Evolutionary conservation across 2,329 filamentous ascomycete genomes (phyloP), one percentile per base, ranked within the genome.

Genomic region (Fusarium vanettenii): DNA sequence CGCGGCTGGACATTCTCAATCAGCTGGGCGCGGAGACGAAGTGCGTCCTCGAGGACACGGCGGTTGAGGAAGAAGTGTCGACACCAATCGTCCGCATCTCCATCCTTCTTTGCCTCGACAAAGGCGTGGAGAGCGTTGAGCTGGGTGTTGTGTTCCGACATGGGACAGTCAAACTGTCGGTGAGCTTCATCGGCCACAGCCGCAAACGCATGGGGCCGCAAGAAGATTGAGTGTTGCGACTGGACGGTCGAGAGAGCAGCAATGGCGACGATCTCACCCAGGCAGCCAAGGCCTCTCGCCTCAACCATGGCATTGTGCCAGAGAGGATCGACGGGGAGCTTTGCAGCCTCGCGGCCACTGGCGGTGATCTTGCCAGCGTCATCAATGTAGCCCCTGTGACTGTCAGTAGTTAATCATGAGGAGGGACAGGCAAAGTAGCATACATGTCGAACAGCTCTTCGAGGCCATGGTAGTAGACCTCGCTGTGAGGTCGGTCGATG

Each of bases 401-500:
- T 5, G 29, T 29, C 29, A 56, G 27, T 14, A 52, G 7, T 29
- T 52, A 29, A 13, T 20, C 25, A 33, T 14, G 18, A 5, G 18
- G 18, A 31, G 5, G 10, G 25, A 52, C 18, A 2, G 9, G 52
- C 7, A 33, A 18, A 10, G 20, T 14, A 13, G 37, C 27, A 18
- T 39, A 67, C 66, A 69, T 66, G 22, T 29, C 8, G 11, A 31
- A 16, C 22, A 67, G 20, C 79, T 98, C 95, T 76, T 98, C 97
- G 0, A 99, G 87, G 0, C 95, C 95, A 4, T 92, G 95, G 11
- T 99, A 86, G 80, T 98, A 98, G 0, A 98, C 87, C 81, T 98
- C 96, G 83, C 98, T 96, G 6, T 99, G 87, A 0, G 97, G 97
- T 0, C 95, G 95, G 79, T 98, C 96, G 95, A 99, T 98, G 79